Conservation (phyloP, 2,329 filamentous ascomycete species). For the Myriosclerotinia duriaeana region DNA sequence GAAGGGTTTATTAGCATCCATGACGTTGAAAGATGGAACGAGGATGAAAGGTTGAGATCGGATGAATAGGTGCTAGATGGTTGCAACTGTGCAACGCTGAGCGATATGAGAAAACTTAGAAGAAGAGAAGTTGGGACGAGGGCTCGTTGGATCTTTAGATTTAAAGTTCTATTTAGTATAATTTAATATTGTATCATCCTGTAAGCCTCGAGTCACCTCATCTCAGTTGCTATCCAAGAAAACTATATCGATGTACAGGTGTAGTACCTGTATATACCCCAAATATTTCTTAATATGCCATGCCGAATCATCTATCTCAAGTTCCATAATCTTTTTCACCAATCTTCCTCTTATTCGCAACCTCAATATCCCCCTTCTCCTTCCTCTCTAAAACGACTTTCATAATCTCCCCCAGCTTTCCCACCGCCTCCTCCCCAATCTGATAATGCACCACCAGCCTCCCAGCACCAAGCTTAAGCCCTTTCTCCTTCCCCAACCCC, state of each 20-base stretch:
- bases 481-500: constrained; percentile 55
- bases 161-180: too few species aligned
- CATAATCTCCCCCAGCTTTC: constrained; percentile 50
- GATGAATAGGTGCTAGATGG: too few species aligned
- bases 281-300: too few species aligned
- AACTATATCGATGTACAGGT: neutral
- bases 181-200: too few species aligned
- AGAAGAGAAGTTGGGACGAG: too few species aligned
- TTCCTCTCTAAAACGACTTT: constrained; percentile 36
- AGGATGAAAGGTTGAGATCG: too few species aligned
- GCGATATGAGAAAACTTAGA: too few species aligned
- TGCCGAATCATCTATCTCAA: constrained; percentile 13
- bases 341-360: constrained; percentile 27
- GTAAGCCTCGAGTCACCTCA: too few species aligned
- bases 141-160: too few species aligned
- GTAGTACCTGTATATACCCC: neutral
- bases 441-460: constrained; percentile 70
- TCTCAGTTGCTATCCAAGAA: neutral
- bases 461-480: constrained; percentile 55
- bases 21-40: too few species aligned
- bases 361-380: constrained; percentile 25
- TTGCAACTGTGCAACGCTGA: too few species aligned
- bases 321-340: constrained; percentile 39
- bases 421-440: constrained; percentile 60
- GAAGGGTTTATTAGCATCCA: too few species aligned